Evolutionary conservation across 108 stramenopile species (phyloP), one percentile per base, ranked within the genome.

Genomic region (Nannochloropsis gaditana): DNA sequence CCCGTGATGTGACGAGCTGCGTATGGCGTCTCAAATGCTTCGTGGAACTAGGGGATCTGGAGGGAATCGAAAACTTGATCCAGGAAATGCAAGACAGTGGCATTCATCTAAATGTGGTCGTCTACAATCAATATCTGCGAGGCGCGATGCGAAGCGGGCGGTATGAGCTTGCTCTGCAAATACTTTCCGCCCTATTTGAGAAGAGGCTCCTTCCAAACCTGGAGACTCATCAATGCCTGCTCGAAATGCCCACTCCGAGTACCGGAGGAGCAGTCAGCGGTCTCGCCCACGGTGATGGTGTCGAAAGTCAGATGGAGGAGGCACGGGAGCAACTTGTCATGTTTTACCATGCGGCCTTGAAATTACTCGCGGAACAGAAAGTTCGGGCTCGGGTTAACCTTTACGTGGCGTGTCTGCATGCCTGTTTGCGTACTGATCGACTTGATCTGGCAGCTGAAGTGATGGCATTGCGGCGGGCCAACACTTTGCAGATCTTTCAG

Each of bases 1-100:
- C 59, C 59, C 59, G 59, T n/a, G 59, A 73, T 73, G 59, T 73
- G 59, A 73, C 59, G n/a, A 73, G 59, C 59, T 73, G 59, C 59
- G 59, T 73, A 15, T 73, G 59, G 59, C 59, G 59, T 6, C 59
- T 73, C 59, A 73, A 73, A n/a, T 73, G 59, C 59, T 73, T 73
- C 59, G 59, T 73, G 59, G 59, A 73, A n/a, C 59, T 73, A n/a
- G 59, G 59, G 4, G 59, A 73, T n/a, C 59, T 73, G 59, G 59
- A 73, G 59, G 3, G 19, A 4, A 6, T 73, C 59, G 59, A 73
- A 73, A n/a, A n/a, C 59, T n/a, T 73, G 2, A 73, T 73, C 4
- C 59, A n/a, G 59, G 59, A 73, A n/a, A 73, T 73, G 59, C 19
- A 73, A n/a, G 59, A 73, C 15, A n/a, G 59, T 8, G 59, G 59